Evolutionary conservation across 2,329 filamentous ascomycete genomes (phyloP).

Genomic region (Zalaria sp.): DNA sequence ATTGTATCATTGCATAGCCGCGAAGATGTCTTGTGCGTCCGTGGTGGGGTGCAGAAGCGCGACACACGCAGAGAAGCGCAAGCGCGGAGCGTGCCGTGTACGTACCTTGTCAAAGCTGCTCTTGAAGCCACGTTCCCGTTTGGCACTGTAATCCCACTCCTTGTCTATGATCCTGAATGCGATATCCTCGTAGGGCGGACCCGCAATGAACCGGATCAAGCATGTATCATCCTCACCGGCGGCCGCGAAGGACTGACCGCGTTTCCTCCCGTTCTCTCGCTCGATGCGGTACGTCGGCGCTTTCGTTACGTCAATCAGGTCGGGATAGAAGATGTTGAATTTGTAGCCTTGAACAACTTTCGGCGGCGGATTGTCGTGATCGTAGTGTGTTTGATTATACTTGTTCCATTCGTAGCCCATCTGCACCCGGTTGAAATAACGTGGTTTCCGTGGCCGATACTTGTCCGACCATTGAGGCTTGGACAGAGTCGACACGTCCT

Average conservation of each 20-base stretch:
- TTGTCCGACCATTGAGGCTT: constrained; percentile 71
- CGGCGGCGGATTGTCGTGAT: constrained; percentile 92
- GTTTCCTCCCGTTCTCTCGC: constrained; percentile 75
- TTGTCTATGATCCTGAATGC: constrained; percentile 96
- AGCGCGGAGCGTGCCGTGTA: constrained; percentile 7
- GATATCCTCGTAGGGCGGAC: constrained; percentile 90
- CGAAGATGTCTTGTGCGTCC: no score
- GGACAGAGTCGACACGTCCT: constrained; percentile 50
- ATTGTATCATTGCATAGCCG: no score
- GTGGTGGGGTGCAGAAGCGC: no score
- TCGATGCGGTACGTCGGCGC: constrained; percentile 94
- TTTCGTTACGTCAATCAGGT: constrained; percentile 87
- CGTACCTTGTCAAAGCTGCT: constrained; percentile 95
- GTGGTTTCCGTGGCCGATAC: constrained; percentile 78
- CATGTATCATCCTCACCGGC: constrained; percentile 96
- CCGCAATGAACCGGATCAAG: constrained; percentile 87
- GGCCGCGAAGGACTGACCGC: constrained; percentile 82
- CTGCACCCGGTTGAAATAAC: constrained; percentile 95
- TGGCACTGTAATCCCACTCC: constrained; percentile 97
- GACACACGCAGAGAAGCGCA: constrained; percentile 5
- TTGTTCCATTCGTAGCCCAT: constrained; percentile 99
- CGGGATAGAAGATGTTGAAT: constrained; percentile 98
- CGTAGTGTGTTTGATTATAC: constrained; percentile 99
- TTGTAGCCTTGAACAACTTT: constrained; percentile 99
- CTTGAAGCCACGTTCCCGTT: constrained; percentile 84